A percentile compares a stretch with the other conserved stretches of the same genome.
These are phyloP conservation scores for Pseudozyma thailandica DNA, from an alignment of 1,284 basidiomycete species.

Conservation along the genomic window DNA sequence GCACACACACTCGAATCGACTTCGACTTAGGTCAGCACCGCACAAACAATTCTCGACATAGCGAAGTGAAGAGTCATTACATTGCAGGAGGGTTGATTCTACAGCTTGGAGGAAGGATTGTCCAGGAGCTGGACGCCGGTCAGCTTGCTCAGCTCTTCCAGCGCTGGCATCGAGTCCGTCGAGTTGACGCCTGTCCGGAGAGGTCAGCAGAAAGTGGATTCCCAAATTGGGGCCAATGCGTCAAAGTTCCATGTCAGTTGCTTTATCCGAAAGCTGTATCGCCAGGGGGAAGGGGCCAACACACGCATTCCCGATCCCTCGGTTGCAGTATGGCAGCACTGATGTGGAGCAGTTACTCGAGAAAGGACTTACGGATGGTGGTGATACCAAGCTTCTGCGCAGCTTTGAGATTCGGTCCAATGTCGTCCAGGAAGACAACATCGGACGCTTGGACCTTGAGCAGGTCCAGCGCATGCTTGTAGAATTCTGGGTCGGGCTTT, in stretches of 20 bases:
- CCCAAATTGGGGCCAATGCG: background rate
- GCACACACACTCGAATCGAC: constrained; percentile 1
- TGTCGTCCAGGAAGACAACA: constrained; percentile 68
- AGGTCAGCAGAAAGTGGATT: background rate
- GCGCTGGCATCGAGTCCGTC: constrained; percentile 36
- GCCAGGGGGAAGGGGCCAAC: no score
- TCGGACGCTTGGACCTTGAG: constrained; percentile 62
- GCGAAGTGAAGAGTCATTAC: background rate
- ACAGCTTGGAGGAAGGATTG: constrained; percentile 31
- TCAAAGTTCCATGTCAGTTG: no score
- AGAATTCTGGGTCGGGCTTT: constrained; percentile 68
- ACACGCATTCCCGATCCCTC: no score
- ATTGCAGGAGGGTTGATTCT: background rate
- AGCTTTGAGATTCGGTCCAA: constrained; percentile 67
- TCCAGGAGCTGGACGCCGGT: constrained; percentile 44
- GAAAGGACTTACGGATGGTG: constrained; percentile 69
- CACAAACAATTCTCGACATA: background rate
- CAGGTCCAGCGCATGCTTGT: constrained; percentile 62
- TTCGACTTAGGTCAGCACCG: background rate
- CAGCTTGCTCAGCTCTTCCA: constrained; percentile 43
- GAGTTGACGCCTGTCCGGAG: constrained; percentile 41
- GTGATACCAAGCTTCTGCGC: constrained; percentile 66
- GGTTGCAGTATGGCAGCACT: no score
- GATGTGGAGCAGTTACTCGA: no score
- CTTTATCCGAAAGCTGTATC: no score